Conservation (phyloP, 495 filamentous ascomycete species). For the Neurospora sp. region DNA sequence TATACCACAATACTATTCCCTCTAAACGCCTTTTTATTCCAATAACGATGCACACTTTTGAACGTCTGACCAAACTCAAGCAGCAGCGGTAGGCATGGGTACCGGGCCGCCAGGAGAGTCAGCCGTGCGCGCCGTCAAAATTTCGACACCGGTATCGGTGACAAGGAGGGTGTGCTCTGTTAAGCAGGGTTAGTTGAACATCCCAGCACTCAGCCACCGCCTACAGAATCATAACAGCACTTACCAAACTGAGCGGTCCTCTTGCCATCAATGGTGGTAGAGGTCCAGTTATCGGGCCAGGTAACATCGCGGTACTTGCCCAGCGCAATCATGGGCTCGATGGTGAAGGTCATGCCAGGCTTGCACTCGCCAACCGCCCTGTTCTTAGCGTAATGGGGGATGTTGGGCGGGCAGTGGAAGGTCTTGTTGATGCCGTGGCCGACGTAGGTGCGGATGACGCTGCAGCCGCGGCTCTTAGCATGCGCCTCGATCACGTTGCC, state of each 20-base stretch:
- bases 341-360: slow-evolving; percentile 86
- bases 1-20: neutral
- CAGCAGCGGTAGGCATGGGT: slow-evolving; percentile 42
- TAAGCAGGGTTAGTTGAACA: neutral
- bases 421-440: slow-evolving; percentile 80
- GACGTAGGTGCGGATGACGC: slow-evolving; percentile 81
- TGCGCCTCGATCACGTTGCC: slow-evolving; percentile 79
- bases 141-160: slow-evolving; percentile 86
- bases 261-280: slow-evolving; percentile 70
- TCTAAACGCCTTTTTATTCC: neutral
- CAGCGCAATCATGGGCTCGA: slow-evolving; percentile 84
- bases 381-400: slow-evolving; percentile 85
- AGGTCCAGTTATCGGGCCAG: slow-evolving; percentile 91
- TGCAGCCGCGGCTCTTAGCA: slow-evolving; percentile 67
- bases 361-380: slow-evolving; percentile 83
- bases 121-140: slow-evolving; percentile 72
- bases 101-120: slow-evolving; percentile 81
- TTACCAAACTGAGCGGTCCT: slow-evolving; percentile 72
- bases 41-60: neutral
- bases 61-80: neutral
- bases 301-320: slow-evolving; percentile 73
- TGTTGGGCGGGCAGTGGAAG: slow-evolving; percentile 76
- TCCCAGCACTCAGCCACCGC: neutral
- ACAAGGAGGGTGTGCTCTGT: slow-evolving; percentile 88
- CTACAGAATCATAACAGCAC: slow-evolving; percentile 2